Percentiles rank a stretch among this genome's conserved stretches.
Conservation (phyloP, 2,329 filamentous ascomycete genomes). For the Alternaria novae-zelandiae region DNA sequence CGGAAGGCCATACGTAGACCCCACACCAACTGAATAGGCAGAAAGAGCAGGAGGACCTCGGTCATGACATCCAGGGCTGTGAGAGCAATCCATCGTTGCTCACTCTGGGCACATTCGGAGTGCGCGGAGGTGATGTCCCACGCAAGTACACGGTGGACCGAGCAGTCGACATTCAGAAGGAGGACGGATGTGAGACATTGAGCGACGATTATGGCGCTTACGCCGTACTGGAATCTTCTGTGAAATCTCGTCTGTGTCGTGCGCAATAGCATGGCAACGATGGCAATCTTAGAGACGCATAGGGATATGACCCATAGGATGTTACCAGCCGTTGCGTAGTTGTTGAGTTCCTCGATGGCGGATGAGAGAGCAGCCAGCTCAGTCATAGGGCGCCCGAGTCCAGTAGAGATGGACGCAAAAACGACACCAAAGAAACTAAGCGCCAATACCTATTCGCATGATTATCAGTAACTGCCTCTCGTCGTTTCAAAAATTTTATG, state of each 20-base stretch:
- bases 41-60: conserved; percentile 5
- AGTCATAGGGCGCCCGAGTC: conserved; percentile 7
- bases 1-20: conserved; percentile 17
- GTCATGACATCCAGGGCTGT: not conserved
- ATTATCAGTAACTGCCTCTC: not conserved
- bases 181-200: not conserved
- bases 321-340: conserved; percentile 7
- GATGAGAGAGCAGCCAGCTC: not conserved
- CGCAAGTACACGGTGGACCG: not conserved
- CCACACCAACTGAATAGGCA: conserved; percentile 24
- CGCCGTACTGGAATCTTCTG: not conserved
- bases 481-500: not conserved
- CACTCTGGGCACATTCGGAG: not conserved
- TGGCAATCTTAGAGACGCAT: conserved; percentile 19
- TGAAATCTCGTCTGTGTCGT: conserved; percentile 9
- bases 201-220: not conserved
- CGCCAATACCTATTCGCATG: conserved; percentile 2
- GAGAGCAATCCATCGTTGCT: not conserved
- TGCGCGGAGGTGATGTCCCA: not conserved
- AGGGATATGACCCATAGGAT: conserved; percentile 23
- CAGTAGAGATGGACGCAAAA: conserved; percentile 4
- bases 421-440: conserved; percentile 14
- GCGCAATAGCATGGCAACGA: conserved; percentile 18
- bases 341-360: conserved; percentile 2
- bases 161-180: not conserved